Evolutionary conservation across 495 filamentous ascomycete genomes (phyloP).

Genomic region (Penicillium verhagenii): DNA sequence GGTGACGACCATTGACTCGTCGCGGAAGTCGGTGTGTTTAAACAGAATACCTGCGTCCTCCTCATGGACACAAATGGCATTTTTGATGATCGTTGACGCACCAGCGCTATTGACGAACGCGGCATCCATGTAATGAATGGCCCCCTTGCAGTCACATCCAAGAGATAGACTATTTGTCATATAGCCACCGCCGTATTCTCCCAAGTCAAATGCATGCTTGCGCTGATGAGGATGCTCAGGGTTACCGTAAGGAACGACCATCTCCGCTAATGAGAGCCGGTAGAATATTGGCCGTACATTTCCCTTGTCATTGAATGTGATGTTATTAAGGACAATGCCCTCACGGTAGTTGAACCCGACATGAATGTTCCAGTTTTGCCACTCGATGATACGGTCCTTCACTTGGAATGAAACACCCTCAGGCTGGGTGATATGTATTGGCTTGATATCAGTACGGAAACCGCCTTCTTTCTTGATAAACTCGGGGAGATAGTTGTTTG

Average conservation of each 20-base stretch:
- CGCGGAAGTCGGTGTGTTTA: conserved; percentile 84
- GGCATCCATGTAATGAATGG: conserved; percentile 70
- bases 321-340: conserved; percentile 83
- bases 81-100: conserved; percentile 58
- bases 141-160: conserved; percentile 70
- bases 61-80: conserved; percentile 78
- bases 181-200: conserved; percentile 70
- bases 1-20: conserved; percentile 62
- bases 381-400: conserved; percentile 72
- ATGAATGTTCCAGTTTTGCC: conserved; percentile 96
- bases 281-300: conserved; percentile 69
- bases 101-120: conserved; percentile 57
- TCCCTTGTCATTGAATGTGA: conserved; percentile 82
- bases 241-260: conserved; percentile 78
- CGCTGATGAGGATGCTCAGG: conserved; percentile 70
- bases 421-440: conserved; percentile 93
- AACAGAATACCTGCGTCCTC: conserved; percentile 72
- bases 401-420: conserved; percentile 91
- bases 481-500: conserved; percentile 78
- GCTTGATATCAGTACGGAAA: conserved; percentile 78
- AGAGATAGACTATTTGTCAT: conserved; percentile 74
- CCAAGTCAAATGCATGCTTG: conserved; percentile 78
- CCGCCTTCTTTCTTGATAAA: conserved; percentile 74
- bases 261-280: conserved; percentile 67
- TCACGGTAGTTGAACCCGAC: conserved; percentile 76